These are phyloP conservation scores for Pythium phragmitis DNA, from an alignment of 352 stramenopile species.

Conservation along the genomic window DNA sequence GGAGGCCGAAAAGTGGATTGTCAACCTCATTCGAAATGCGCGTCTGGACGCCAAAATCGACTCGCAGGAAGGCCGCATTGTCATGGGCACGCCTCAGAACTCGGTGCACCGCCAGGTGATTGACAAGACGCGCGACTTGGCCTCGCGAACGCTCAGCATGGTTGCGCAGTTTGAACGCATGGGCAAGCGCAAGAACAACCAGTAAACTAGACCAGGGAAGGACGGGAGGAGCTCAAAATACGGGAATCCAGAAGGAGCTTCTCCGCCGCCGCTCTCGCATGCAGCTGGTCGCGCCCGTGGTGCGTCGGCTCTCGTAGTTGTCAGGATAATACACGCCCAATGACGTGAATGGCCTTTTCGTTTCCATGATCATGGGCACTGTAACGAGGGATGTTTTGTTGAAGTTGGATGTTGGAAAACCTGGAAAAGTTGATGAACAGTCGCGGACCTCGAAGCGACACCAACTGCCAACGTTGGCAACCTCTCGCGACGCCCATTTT, in stretches of 20 bases:
- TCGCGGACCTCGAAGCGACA: conserved; percentile 2
- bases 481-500: conserved; percentile 1
- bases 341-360: conserved; percentile 1
- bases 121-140: conserved; percentile 96
- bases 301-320: conserved; percentile 21
- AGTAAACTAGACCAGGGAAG: conserved; percentile 35
- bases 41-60: conserved; percentile 98
- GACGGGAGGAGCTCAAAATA: neutral
- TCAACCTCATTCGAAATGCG: conserved; percentile 98
- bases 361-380: conserved; percentile 7
- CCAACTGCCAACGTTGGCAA: neutral
- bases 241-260: neutral
- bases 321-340: conserved; percentile 29
- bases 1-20: conserved; percentile 99
- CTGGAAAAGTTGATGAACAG: conserved; percentile 4
- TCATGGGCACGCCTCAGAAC: conserved; percentile 94
- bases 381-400: conserved; percentile 4
- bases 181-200: conserved; percentile 76
- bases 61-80: conserved; percentile 94
- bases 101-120: conserved; percentile 97
- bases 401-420: neutral
- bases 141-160: conserved; percentile 90
- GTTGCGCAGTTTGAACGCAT: conserved; percentile 84
- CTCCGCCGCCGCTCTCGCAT: conserved; percentile 10
- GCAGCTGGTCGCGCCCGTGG: conserved; percentile 4